Evolutionary conservation across 139 green algal species (phyloP), one percentile per base, ranked within the genome.

Genomic region (Coccomyxa sp.): DNA sequence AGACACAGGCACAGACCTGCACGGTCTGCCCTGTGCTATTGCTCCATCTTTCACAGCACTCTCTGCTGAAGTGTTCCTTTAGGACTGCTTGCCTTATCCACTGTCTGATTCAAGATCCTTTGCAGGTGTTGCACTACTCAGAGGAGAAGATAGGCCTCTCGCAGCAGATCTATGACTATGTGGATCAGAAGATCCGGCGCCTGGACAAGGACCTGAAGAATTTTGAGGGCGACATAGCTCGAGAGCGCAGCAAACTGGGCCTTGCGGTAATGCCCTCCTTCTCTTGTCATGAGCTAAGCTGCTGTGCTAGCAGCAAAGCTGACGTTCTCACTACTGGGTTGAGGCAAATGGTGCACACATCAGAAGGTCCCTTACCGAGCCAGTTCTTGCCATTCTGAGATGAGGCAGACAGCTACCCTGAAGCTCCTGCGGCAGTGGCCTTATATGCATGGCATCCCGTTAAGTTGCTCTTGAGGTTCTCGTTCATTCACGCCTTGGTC

Each of bases 91-190:
- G 72, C 3, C 40, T n/a, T n/a, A n/a, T 16, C 31, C 27, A 33
- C 68, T 73, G 31, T 55, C 34, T 35, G 70, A 70, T 29, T 71
- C 24, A 8, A n/a, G n/a, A n/a, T n/a, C n/a, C n/a, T n/a, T n/a
- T 16, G 0, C 38, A 76, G 37, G 38, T 76, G 71, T 9, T 76
- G 16, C 71, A 38, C 10, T 37, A 54, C 9, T 35, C 71, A 37
- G 71, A 58, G 18, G 71, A 58, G 55, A 68, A 82, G 78, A 72
- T 82, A 3, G 39, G n/a, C 39, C 88, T 93, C 33, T 88, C 89
- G 8, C 87, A 87, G 16, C 88, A 95, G 81, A 86, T 95, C 0
- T 97, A 96, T 58, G 92, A 97, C 80, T 91, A 90, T 73, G 89
- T 97, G 8, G 92, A 97, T 80, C 83, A 86, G 39, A 88, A 94